phyloP scores from a whole-genome alignment of 208 protist species.

The Balamuthia mandrillaris region DNA sequence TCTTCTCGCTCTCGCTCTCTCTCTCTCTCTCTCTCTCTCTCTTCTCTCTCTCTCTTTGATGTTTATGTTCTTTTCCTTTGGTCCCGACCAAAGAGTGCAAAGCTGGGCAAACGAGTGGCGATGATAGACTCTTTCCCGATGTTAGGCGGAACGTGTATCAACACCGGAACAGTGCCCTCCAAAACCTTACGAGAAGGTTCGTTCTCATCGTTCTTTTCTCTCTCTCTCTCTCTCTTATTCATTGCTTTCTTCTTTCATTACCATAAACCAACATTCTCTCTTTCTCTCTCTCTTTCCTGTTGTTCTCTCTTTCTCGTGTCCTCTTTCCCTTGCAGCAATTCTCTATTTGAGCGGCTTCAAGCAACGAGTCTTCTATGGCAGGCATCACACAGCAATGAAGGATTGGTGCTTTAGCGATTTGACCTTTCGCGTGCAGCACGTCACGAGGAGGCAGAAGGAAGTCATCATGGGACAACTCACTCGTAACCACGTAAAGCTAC shows the following conservation, averaged over 20 bases:
- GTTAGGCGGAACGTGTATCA: constrained; percentile 38
- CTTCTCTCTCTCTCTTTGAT: background rate
- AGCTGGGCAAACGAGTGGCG: constrained; percentile 29
- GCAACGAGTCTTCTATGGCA: constrained; percentile 30
- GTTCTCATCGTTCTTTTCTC: background rate
- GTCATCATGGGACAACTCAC: constrained; percentile 11
- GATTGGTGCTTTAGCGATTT: constrained; percentile 8
- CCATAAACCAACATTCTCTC: background rate
- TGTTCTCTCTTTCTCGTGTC: no score
- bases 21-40: background rate
- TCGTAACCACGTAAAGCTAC: background rate
- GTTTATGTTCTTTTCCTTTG: background rate
- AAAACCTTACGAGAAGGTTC: constrained; percentile 50
- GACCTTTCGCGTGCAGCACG: background rate
- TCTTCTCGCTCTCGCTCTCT: background rate
- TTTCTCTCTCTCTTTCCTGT: no score
- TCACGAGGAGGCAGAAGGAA: constrained; percentile 9
- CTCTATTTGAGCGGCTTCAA: constrained; percentile 30
- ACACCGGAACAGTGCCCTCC: constrained; percentile 49
- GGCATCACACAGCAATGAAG: constrained; percentile 5
- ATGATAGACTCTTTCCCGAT: background rate
- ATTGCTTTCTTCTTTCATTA: background rate
- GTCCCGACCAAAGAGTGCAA: background rate
- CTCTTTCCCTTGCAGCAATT: background rate
- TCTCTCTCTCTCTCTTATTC: background rate